Percentiles rank a stretch among this genome's conserved stretches.
Conservation (phyloP, 495 filamentous ascomycete genomes). For the Hypoxylon trugodes region DNA sequence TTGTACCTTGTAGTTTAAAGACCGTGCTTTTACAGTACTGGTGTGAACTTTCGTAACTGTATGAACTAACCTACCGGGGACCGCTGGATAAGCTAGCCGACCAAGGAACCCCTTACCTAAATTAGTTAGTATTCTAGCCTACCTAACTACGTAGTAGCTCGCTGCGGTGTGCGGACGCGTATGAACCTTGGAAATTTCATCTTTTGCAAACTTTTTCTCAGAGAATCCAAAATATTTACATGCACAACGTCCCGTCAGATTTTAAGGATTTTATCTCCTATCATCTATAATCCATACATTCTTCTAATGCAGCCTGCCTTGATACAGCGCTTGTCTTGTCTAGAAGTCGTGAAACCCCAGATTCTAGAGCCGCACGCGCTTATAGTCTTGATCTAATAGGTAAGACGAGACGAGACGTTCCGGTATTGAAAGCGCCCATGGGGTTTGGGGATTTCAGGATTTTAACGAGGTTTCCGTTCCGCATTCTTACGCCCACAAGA, state of each 20-base stretch:
- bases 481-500: background rate
- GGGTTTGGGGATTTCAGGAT: too few relatives aligned
- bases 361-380: constrained; percentile 36
- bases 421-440: constrained; percentile 25
- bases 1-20: too few relatives aligned
- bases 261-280: constrained; percentile 3
- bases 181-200: background rate
- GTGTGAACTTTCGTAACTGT: constrained; percentile 2
- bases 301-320: constrained; percentile 17
- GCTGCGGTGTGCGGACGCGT: too few relatives aligned
- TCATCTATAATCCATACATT: constrained; percentile 2
- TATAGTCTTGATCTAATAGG: constrained; percentile 19
- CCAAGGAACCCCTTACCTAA: constrained; percentile 6
- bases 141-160: too few relatives aligned
- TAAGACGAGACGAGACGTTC: constrained; percentile 20
- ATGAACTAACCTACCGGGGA: constrained; percentile 5
- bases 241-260: constrained; percentile 10
- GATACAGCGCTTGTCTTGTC: constrained; percentile 34
- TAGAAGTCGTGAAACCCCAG: constrained; percentile 18
- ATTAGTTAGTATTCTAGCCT: too few relatives aligned
- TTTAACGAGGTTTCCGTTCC: constrained; percentile 1
- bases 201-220: background rate
- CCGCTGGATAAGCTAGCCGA: background rate
- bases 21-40: constrained; percentile 25
- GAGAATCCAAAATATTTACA: background rate